Percentiles rank a stretch among this genome's conserved stretches.
phyloP scores from a whole-genome alignment of 2,329 filamentous ascomycete genomes.

The Clonostachys solani region DNA sequence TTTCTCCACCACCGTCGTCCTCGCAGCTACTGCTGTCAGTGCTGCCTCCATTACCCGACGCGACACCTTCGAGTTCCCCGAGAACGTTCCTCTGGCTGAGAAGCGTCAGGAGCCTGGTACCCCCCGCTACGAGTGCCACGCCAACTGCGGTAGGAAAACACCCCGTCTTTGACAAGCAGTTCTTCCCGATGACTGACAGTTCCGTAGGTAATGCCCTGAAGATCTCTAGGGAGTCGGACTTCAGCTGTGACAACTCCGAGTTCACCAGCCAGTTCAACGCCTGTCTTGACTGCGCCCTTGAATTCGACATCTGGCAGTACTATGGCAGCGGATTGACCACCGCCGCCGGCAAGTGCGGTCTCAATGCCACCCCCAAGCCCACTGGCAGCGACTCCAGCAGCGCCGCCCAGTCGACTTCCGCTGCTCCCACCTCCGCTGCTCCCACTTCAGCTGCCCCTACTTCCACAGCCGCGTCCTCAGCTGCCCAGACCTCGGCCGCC shows the following conservation, averaged over 20 bases:
- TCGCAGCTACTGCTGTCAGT: slow-evolving; percentile 18
- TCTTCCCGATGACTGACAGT: not conserved
- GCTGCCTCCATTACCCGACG: slow-evolving; percentile 7
- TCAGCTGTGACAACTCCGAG: slow-evolving; percentile 21
- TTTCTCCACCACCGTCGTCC: slow-evolving; percentile 13
- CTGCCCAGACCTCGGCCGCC: not conserved
- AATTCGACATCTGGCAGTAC: slow-evolving; percentile 36
- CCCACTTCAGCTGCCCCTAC: slow-evolving; percentile 1
- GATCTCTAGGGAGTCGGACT: slow-evolving; percentile 13
- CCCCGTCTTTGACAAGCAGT: slow-evolving; percentile 7
- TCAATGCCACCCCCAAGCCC: slow-evolving; percentile 15
- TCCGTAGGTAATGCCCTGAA: slow-evolving; percentile 20
- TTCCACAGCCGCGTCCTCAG: slow-evolving; percentile 3
- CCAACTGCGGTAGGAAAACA: slow-evolving; percentile 36
- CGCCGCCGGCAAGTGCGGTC: slow-evolving; percentile 29
- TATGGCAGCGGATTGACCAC: slow-evolving; percentile 30
- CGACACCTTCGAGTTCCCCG: slow-evolving; percentile 17
- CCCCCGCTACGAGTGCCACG: slow-evolving; percentile 38
- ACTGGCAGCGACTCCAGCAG: slow-evolving; percentile 5
- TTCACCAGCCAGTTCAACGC: slow-evolving; percentile 35
- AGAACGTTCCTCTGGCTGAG: slow-evolving; percentile 24
- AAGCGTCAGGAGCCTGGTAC: slow-evolving; percentile 31
- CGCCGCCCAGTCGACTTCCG: slow-evolving; percentile 4
- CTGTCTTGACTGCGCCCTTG: slow-evolving; percentile 38
- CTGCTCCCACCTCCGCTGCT: slow-evolving; percentile 5